These are phyloP conservation scores for Arbutus unedo DNA, from an alignment of 148 eudicot genomes.

Conservation along the genomic window DNA sequence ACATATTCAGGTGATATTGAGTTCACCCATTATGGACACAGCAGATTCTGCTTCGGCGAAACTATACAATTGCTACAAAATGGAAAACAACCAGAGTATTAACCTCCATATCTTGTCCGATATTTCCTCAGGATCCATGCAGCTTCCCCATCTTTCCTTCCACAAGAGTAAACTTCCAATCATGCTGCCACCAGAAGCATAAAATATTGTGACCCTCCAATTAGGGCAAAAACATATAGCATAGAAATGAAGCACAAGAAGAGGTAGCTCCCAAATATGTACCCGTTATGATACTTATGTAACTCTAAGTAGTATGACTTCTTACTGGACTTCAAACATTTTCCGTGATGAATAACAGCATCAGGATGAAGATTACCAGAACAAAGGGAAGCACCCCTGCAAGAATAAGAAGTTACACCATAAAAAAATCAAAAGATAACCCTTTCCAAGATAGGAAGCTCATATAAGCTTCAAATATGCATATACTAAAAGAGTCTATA, in stretches of 20 bases:
- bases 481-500: background rate
- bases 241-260: background rate
- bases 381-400: conserved; percentile 75
- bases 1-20: background rate
- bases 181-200: conserved; percentile 63
- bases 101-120: conserved; percentile 63
- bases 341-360: conserved; percentile 52
- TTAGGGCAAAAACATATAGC: conserved; percentile 5
- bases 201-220: background rate
- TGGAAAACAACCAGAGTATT: conserved; percentile 13
- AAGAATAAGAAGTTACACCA: conserved; percentile 16
- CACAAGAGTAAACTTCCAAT: conserved; percentile 52
- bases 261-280: background rate
- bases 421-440: conserved; percentile 8
- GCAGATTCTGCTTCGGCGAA: background rate
- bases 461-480: background rate
- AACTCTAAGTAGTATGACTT: conserved; percentile 65
- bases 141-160: conserved; percentile 67
- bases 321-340: conserved; percentile 49
- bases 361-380: conserved; percentile 85
- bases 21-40: conserved; percentile 4
- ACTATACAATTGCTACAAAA: background rate
- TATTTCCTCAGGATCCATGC: conserved; percentile 65
- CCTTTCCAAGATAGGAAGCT: background rate
- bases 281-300: conserved; percentile 71